Evolutionary conservation across 129 eudicot genomes (phyloP), one percentile per base, ranked within the genome.

Genomic region (Centrapalus pauciflorus): DNA sequence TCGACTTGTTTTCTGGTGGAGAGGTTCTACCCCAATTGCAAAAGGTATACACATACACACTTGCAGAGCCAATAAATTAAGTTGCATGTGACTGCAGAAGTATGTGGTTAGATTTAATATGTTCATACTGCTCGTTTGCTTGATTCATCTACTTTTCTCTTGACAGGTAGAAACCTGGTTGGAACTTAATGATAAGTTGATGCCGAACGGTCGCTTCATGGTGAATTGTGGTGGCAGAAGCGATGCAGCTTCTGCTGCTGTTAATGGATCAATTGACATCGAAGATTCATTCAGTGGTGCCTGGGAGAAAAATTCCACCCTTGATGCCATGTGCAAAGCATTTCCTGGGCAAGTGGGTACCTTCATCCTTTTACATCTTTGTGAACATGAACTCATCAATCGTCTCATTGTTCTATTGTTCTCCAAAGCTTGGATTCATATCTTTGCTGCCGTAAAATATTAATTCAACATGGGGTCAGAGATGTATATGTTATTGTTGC

Each of bases 171-270:
- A 69, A 67, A 89, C 88, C 43, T 94, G 99, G 96, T 71, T 86
- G 68, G 71, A 76, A 21, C 62, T 94, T 25, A 54, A 70, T n/a
- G 68, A 80, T 27, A 94, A 79, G 37, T 75, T 89, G 73, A 94
- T 86, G 99, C 86, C 96, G 26, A 81, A 80, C 55, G 96, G 99
- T 16, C 91, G 96, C 8, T 19, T 94, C 29, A 94, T 94, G 88
- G 90, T 94, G 71, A 94, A 94, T 76, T 94, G 99, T 77, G 99
- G 93, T 55, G 93, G 80, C 23, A 61, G 71, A 14, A 54, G 35
- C 41, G 34, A 24, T 52, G 72, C 8, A 55, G 23, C 63, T 64
- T 26, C 60, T 8, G 45, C 14, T 30, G 21, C 43, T 20, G 14
- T 17, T 72, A 46, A 52, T 55, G 30, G 57, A 34, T 17, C 63